Conservation (phyloP, 1,284 basidiomycete species). For the Porodaedalea pini region DNA sequence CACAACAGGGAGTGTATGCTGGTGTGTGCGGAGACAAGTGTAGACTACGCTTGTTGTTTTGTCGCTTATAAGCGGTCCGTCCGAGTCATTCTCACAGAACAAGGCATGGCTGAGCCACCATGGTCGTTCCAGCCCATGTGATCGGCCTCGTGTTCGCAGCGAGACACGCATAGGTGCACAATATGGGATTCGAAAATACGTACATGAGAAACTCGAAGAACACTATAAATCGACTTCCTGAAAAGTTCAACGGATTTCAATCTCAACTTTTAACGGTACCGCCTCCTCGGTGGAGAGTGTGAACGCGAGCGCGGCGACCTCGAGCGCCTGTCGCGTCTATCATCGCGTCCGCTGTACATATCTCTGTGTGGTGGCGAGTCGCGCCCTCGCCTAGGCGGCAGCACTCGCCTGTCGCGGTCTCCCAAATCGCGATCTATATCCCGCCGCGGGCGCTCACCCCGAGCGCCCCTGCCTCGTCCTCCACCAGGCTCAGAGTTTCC, state of each 20-base stretch:
- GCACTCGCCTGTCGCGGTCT: slow-evolving; percentile 33
- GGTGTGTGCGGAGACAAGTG: too few species aligned
- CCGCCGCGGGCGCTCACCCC: slow-evolving; percentile 35
- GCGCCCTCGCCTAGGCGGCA: slow-evolving; percentile 43
- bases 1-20: too few species aligned
- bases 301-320: slow-evolving; percentile 37
- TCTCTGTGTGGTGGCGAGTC: slow-evolving; percentile 39
- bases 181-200: too few species aligned
- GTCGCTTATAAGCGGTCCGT: too few species aligned
- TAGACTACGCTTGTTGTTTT: too few species aligned
- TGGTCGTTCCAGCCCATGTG: too few species aligned
- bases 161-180: too few species aligned
- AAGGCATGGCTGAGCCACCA: too few species aligned
- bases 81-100: too few species aligned
- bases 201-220: background rate
- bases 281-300: slow-evolving; percentile 29
- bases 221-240: background rate
- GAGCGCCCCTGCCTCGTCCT: slow-evolving; percentile 42
- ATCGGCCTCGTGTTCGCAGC: too few species aligned
- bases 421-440: slow-evolving; percentile 35
- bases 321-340: too few species aligned
- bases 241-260: background rate
- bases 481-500: slow-evolving; percentile 52
- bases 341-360: slow-evolving; percentile 27
- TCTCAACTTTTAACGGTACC: slow-evolving; percentile 7